Base-by-base conservation (phyloP, 495 filamentous ascomycete species). In the Hypoxylon trugodes region DNA sequence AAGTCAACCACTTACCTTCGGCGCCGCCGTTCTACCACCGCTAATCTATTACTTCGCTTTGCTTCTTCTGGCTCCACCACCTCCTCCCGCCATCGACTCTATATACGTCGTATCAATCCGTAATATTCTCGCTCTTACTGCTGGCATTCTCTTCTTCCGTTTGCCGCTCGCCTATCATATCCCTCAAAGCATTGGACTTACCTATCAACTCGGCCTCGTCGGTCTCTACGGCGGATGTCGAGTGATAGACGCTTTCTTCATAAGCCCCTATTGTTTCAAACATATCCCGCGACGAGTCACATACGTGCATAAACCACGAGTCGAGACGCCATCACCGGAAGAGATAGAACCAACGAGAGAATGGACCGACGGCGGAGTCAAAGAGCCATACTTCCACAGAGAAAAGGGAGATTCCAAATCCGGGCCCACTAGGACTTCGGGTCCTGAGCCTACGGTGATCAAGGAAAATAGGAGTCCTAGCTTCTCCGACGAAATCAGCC, bases 121-220 rank as follows among this genome's bases (percentile, higher is more conserved):
- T 13, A 65, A 65, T 19, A 26, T 50, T n/a, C 54, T 65, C 41
- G 61, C 61, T n/a, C 33, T 65, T 5, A 37, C 37, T 16, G 41
- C 61, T 3, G 61, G 54, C 0, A 10, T 50, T 28, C 61, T 65
- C 26, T 65, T 65, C 48, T 65, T 65, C 21, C 55, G 61, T 9
- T 18, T 65, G 2, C 61, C 61, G 6, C 61, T 65, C 18, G 49
- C 54, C 1, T 65, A 65, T 18, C 55, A 65, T 38, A 55, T 59
- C 9, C 61, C 61, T 19, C 61, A 59, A 41, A 65, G 61, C 21
- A 65, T 65, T 19, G 61, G 61, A 19, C 61, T 65, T 5, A 65
- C 61, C 4, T 65, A 65, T 19, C 61, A 65, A 26, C 61, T 65
- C 6, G 61, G 61, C 3, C 61, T 65, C 13, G 48, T 65, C 13